Base-by-base conservation (phyloP, 2,329 filamentous ascomycete species). In the Tolypocladium guangdongense region DNA sequence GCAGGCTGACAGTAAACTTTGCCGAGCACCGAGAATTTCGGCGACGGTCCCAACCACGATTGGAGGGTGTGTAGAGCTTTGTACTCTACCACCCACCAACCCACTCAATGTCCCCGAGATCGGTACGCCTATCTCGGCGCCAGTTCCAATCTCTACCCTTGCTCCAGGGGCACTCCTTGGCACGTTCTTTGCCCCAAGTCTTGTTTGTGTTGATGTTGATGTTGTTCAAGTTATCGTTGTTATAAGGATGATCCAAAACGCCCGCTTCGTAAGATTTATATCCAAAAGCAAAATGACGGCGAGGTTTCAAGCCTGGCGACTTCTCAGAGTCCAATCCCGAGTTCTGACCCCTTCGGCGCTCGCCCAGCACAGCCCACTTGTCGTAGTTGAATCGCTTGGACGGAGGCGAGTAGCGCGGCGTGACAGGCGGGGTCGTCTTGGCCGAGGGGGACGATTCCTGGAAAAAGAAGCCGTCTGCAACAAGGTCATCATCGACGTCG, bases 311-410 rank as follows among this genome's bases (percentile, higher is more conserved):
- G 52, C 77, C 74, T 47, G 76, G 75, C 58, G 75, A 74, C 66
- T 76, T 79, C 38, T 74, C 72, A 32, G 73, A 61, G 60, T 79
- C 72, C 56, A 77, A 73, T 48, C 73, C 69, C 48, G 79, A 78
- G 33, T 69, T 74, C 64, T 78, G 81, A 55, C 82, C 88, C 56
- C 90, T 84, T 53, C 92, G 82, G 63, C 87, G 86, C 66, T 95
- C 87, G 57, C 92, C 92, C 49, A 97, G 77, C 14, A 84, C 88
- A 27, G 87, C 83, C 92, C 92, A 97, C 68, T 95, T 96, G 71
- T 96, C 92, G 51, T 88, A 57, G 43, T 65, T 65, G 58, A 62
- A 73, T 53, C 80, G 81, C 73, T 88, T 89, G 24, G 82, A 73
- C 32, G 84, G 78, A 45, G 87, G 80, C n/a, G 83, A 82, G 62